Conservation (phyloP, 441 rosid species). For the Syzygium syzygioides region DNA sequence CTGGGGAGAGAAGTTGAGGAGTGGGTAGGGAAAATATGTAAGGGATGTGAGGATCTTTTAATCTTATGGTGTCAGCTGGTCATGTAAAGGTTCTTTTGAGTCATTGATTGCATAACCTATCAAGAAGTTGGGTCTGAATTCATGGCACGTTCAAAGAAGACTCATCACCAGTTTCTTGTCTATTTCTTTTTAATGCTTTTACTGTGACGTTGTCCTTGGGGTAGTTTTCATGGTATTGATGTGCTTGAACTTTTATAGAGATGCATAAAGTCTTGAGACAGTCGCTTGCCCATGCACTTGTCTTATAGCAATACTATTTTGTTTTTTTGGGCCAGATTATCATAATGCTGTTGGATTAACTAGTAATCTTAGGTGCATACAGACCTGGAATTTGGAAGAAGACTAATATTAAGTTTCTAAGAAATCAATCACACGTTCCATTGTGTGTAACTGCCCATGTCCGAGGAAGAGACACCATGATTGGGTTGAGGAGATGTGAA, state of each 20-base stretch:
- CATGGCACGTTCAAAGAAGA: neutral
- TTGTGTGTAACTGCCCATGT: neutral
- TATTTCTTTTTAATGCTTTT: neutral
- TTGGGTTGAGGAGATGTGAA: neutral
- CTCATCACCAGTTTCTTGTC: neutral
- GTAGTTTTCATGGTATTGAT: neutral
- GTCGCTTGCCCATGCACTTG: neutral
- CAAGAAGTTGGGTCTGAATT: neutral
- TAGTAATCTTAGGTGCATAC: neutral
- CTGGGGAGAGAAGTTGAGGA: neutral
- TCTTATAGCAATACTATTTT: neutral
- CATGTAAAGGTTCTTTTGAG: neutral
- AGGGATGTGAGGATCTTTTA: neutral
- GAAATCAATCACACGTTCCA: neutral
- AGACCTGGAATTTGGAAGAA: neutral
- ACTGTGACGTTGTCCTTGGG: neutral
- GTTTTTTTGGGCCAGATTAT: neutral
- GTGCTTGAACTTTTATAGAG: neutral
- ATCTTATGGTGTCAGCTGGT: neutral
- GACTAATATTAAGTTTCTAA: neutral
- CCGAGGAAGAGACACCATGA: neutral
- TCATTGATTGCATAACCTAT: neutral
- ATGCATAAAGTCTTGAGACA: neutral
- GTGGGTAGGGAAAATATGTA: neutral
- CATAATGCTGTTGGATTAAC: neutral